Evolutionary conservation across 2,329 filamentous ascomycete genomes (phyloP).

Genomic region (Fusarium transvaalense): DNA sequence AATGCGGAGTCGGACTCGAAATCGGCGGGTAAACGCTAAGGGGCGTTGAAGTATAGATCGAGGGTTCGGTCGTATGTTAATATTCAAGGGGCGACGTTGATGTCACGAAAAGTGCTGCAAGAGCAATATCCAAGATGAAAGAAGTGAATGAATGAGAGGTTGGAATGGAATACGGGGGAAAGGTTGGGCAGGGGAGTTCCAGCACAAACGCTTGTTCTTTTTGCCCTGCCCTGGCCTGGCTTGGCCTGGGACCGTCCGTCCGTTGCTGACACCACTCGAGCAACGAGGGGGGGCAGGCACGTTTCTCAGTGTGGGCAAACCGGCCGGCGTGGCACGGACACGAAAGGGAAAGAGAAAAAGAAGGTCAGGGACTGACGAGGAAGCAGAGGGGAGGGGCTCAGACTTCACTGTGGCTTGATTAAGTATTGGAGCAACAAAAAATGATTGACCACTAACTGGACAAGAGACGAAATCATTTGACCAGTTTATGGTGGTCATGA

Average conservation of each 20-base stretch:
- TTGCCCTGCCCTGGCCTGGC: slow-evolving; percentile 36
- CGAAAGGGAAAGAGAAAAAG: slow-evolving; percentile 8
- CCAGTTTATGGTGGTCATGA: background rate
- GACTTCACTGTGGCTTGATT: slow-evolving; percentile 31
- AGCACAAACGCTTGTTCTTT: slow-evolving; percentile 26
- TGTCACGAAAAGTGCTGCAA: slow-evolving; percentile 4
- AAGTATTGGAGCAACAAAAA: background rate
- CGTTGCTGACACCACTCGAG: slow-evolving; percentile 32
- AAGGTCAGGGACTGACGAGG: slow-evolving; percentile 20
- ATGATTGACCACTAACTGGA: background rate
- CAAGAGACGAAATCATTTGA: background rate
- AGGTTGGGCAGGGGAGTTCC: slow-evolving; percentile 37
- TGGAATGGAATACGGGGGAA: slow-evolving; percentile 24
- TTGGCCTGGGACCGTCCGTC: background rate
- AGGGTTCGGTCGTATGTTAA: background rate
- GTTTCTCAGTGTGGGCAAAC: slow-evolving; percentile 24
- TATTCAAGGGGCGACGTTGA: background rate
- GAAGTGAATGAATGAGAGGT: slow-evolving; percentile 11
- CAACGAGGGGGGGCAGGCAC: slow-evolving; percentile 22
- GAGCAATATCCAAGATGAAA: slow-evolving; percentile 8
- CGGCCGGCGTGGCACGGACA: slow-evolving; percentile 30
- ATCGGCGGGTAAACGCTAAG: slow-evolving; percentile 23
- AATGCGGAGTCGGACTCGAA: slow-evolving; percentile 35
- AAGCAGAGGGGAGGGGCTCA: slow-evolving; percentile 17
- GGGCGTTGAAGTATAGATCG: slow-evolving; percentile 1